phyloP scores from a whole-genome alignment of 2,329 filamentous ascomycete genomes.

The Cladorrhinum sp. region DNA sequence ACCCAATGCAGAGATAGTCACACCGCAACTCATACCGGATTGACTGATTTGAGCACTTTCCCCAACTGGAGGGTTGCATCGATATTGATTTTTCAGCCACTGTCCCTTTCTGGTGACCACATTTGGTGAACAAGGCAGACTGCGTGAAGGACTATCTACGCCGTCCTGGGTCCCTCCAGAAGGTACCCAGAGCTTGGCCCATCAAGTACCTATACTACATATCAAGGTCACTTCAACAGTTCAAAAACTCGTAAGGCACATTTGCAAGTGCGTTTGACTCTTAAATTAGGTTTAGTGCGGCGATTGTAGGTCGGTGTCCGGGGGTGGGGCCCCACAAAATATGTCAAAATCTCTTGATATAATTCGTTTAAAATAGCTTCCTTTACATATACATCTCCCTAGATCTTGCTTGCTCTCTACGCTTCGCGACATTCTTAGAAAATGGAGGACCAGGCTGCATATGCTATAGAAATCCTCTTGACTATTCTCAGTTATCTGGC shows the following conservation, averaged over 20 bases:
- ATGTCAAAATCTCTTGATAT: no score
- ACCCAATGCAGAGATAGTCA: neutral
- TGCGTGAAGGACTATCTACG: neutral
- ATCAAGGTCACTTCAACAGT: no score
- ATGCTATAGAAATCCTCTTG: neutral
- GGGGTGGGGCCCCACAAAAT: no score
- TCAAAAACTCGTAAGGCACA: no score
- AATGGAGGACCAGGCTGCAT: slow-evolving; percentile 1
- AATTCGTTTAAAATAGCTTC: no score
- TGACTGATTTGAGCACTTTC: neutral
- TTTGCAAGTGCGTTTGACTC: no score
- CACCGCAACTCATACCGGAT: neutral
- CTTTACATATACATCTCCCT: neutral
- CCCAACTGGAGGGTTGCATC: no score
- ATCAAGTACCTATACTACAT: neutral
- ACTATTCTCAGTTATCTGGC: slow-evolving; percentile 2
- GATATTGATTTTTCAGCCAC: neutral
- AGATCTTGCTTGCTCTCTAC: neutral
- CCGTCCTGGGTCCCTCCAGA: no score
- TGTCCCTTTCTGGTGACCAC: neutral
- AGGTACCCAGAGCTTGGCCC: neutral
- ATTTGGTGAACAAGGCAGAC: neutral
- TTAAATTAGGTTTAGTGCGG: no score
- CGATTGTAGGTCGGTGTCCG: no score
- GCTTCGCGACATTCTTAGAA: slow-evolving; percentile 4